These are phyloP conservation scores for Nitzschia sp. DNA, from an alignment of 108 stramenopile genomes.

Conservation along the genomic window DNA sequence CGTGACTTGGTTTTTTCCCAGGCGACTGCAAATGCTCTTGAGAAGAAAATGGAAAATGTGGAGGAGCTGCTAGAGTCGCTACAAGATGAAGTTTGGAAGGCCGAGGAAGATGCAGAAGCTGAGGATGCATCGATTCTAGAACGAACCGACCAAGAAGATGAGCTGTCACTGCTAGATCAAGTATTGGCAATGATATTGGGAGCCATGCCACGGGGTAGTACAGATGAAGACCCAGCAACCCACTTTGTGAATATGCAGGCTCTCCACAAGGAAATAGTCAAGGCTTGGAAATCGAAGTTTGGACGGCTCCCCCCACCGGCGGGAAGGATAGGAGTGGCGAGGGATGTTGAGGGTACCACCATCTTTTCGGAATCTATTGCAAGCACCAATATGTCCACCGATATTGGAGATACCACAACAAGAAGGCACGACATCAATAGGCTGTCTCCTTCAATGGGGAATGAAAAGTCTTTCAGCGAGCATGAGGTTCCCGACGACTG, in stretches of 20 bases:
- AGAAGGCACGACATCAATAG: too few relatives aligned
- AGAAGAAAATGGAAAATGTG: slow-evolving; percentile 31
- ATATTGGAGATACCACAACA: too few relatives aligned
- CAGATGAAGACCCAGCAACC: slow-evolving; percentile 1
- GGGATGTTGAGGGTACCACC: too few relatives aligned
- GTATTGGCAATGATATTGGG: slow-evolving; percentile 50
- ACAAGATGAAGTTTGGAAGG: slow-evolving; percentile 51
- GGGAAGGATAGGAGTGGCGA: neutral
- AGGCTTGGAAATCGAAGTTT: slow-evolving; percentile 43
- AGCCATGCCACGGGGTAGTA: slow-evolving; percentile 5
- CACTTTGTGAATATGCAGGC: slow-evolving; percentile 15
- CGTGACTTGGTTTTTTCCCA: slow-evolving; percentile 34
- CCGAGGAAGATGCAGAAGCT: slow-evolving; percentile 33
- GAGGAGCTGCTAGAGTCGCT: slow-evolving; percentile 42
- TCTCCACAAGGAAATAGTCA: slow-evolving; percentile 30
- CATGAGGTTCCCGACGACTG: neutral
- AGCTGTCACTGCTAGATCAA: slow-evolving; percentile 39
- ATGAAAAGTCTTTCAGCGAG: neutral
- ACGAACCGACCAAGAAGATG: neutral
- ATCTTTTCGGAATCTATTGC: neutral
- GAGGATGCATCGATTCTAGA: neutral
- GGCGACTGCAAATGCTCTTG: slow-evolving; percentile 16
- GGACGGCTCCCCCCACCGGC: slow-evolving; percentile 40
- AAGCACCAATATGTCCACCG: too few relatives aligned
- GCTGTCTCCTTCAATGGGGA: too few relatives aligned